phyloP scores from a whole-genome alignment of 495 filamentous ascomycete species.

The Hyaloscypha variabilis region DNA sequence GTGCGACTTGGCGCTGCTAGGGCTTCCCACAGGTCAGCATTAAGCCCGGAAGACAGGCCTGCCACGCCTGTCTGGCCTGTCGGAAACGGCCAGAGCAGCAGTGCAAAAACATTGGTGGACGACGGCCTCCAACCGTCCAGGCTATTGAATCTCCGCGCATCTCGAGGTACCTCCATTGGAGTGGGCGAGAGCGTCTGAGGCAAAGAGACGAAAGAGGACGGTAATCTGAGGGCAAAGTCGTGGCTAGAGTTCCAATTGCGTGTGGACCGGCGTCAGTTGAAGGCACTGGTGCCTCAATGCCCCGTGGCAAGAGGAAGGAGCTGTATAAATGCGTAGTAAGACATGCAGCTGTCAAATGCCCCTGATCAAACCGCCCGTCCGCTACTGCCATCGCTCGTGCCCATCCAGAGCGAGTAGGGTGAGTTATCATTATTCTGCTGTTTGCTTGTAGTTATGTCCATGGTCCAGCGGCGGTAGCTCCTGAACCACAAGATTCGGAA shows the following conservation, averaged over 20 bases:
- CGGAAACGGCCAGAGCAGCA: not conserved
- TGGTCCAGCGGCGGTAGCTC: not conserved
- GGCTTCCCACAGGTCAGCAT: not conserved
- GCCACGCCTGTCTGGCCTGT: not conserved
- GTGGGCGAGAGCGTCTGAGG: not conserved
- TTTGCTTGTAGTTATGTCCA: not conserved
- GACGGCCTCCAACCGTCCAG: not conserved
- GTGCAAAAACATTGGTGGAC: not conserved
- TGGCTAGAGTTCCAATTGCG: not conserved
- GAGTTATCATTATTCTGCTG: not conserved
- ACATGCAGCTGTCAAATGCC: not conserved
- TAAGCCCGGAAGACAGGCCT: not conserved
- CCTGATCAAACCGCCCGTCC: not conserved
- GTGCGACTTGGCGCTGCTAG: constrained; percentile 3
- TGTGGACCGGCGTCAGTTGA: not conserved
- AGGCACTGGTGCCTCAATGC: no score
- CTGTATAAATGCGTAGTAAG: not conserved
- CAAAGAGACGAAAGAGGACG: not conserved
- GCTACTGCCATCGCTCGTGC: not conserved
- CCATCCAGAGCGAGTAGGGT: not conserved
- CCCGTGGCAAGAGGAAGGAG: not conserved
- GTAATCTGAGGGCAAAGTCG: not conserved
- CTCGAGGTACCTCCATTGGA: not conserved
- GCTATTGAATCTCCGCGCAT: not conserved
- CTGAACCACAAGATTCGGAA: not conserved